Base-by-base conservation (phyloP, 2,329 filamentous ascomycete species). In the Hypoxylon sp. region DNA sequence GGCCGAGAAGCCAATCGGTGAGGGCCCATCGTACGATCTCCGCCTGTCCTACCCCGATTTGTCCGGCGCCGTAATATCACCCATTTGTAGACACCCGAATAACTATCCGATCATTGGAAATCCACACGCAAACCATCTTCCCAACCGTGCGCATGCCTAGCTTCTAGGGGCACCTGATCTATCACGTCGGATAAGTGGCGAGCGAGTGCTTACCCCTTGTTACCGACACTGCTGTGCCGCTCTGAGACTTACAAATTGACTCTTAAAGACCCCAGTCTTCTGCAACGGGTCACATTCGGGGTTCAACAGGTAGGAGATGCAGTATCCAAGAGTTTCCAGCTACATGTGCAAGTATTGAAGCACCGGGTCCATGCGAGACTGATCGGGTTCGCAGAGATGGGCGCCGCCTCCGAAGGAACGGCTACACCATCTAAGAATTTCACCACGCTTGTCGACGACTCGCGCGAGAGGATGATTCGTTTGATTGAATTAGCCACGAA, bases 391-490 rank as follows among this genome's bases (percentile, higher is more conserved):
- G n/a, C n/a, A n/a, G n/a, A n/a, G n/a, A 78, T 80, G 70, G 80
- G 79, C 0, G 75, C 61, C 0, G 78, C 72, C 15, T n/a, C 15
- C 3, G 17, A 41, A 20, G 37, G 37, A 41, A 41, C 37, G 6
- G 37, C n/a, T 3, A 41, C n/a, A 37, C 15, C 37, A 39, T n/a
- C 15, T 6, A n/a, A 39, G n/a, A 17, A 19, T n/a, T 39, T 39
- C 15, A 39, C 6, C 37, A 39, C 37, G 37, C 8, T n/a, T 17
- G 4, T 39, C 37, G 74, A 79, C 3, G 70, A 78, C 19, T 78
- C 75, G 39, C 72, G 75, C 5, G 49, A 62, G 2, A 76, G 74
- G 1, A 73, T 80, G 70, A 44, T 72, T 65, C 69, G 68, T 10
- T 19, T 69, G 3, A 56, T 65, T 41, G 55, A 60, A 5, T 46